These are phyloP conservation scores for Scleromitrula shiraiana DNA, from an alignment of 2,329 filamentous ascomycete genomes.

Conservation along the genomic window DNA sequence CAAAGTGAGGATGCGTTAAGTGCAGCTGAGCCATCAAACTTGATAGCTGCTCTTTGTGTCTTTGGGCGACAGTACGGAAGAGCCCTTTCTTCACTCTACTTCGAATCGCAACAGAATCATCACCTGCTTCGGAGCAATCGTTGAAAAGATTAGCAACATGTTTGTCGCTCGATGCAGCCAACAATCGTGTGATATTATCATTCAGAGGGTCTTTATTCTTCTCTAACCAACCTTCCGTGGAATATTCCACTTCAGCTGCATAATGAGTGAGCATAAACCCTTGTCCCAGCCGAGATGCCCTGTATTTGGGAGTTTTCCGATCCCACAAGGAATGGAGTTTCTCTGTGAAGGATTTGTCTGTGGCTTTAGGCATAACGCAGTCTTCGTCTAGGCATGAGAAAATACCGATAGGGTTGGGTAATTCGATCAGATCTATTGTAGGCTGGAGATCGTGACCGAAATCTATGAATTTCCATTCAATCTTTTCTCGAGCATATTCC, in stretches of 20 bases:
- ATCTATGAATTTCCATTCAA: slow-evolving; percentile 99
- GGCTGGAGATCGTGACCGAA: slow-evolving; percentile 96
- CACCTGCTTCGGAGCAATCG: slow-evolving; percentile 78
- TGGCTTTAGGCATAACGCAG: slow-evolving; percentile 97
- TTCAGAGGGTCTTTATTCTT: slow-evolving; percentile 99
- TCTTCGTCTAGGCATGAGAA: slow-evolving; percentile 98
- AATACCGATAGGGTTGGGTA: slow-evolving; percentile 95
- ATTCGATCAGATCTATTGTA: slow-evolving; percentile 93
- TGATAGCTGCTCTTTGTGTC: slow-evolving; percentile 98
- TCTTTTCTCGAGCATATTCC: slow-evolving; percentile 93
- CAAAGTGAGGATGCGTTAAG: slow-evolving; percentile 95
- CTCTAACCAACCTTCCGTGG: slow-evolving; percentile 88
- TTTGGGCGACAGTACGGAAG: slow-evolving; percentile 91
- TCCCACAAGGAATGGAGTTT: slow-evolving; percentile 97
- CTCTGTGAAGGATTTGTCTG: slow-evolving; percentile 93
- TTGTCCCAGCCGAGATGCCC: slow-evolving; percentile 75
- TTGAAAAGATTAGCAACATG: slow-evolving; percentile 80
- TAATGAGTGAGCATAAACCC: slow-evolving; percentile 97
- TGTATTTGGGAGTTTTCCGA: slow-evolving; percentile 89
- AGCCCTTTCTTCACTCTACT: slow-evolving; percentile 94
- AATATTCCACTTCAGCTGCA: slow-evolving; percentile 95
- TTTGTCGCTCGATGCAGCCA: slow-evolving; percentile 72
- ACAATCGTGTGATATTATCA: slow-evolving; percentile 86
- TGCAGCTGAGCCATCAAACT: slow-evolving; percentile 90
- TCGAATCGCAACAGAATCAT: slow-evolving; percentile 57